Conservation (phyloP, 2,329 filamentous ascomycete genomes). For the Fusarium beomiforme region DNA sequence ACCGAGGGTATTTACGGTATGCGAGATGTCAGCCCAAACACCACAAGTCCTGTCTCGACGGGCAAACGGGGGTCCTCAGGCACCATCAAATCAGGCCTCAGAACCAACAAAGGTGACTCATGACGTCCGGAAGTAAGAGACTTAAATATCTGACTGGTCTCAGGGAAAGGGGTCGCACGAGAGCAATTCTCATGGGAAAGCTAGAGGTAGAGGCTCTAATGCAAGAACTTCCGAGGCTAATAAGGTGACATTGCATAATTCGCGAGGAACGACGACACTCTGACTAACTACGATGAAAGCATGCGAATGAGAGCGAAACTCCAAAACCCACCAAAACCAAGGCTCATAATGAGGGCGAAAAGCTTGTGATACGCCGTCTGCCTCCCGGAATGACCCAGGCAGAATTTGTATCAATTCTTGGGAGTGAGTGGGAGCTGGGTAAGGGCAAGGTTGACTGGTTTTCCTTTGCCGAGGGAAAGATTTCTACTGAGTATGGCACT, state of each 20-base stretch:
- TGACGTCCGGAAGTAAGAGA: conserved; percentile 8
- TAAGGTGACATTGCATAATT: conserved; percentile 40
- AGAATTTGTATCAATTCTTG: conserved; percentile 79
- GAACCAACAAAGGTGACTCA: conserved; percentile 45
- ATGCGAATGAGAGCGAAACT: conserved; percentile 43
- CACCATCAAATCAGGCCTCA: conserved; percentile 38
- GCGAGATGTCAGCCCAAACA: conserved; percentile 50
- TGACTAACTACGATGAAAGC: conserved; percentile 37
- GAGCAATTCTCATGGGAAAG: conserved; percentile 33
- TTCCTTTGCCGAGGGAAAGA: conserved; percentile 72
- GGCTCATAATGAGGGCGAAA: conserved; percentile 68
- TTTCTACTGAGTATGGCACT: conserved; percentile 79
- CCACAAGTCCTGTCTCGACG: conserved; percentile 51
- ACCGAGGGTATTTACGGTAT: conserved; percentile 38
- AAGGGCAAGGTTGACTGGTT: conserved; percentile 88
- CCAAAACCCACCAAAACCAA: conserved; percentile 46
- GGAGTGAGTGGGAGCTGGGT: conserved; percentile 83
- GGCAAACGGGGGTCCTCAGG: conserved; percentile 46
- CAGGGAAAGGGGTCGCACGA: conserved; percentile 41
- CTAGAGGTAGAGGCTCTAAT: conserved; percentile 41
- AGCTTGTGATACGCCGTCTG: conserved; percentile 84
- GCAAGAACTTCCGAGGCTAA: conserved; percentile 43
- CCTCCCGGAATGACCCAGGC: conserved; percentile 84
- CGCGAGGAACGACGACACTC: neutral
- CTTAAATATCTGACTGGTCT: conserved; percentile 35